A percentile compares a stretch with the other conserved stretches of the same genome.
These are phyloP conservation scores for Phaeotremella skinneri DNA, from an alignment of 768 basidiomycete species.

Conservation along the genomic window DNA sequence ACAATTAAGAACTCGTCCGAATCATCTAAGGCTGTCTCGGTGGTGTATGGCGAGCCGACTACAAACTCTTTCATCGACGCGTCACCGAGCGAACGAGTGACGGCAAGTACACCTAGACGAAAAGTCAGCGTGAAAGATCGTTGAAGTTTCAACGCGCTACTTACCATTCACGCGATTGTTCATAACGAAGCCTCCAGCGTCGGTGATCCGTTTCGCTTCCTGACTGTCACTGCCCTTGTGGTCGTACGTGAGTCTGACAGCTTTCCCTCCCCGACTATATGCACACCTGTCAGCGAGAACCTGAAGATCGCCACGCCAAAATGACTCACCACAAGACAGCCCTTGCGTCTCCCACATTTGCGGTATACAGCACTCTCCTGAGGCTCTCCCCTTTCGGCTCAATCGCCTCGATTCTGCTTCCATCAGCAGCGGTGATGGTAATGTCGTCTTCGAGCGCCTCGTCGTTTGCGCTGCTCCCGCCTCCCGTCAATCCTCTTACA, in stretches of 20 bases:
- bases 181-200: constrained; percentile 98
- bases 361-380: constrained; percentile 82
- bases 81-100: constrained; percentile 92
- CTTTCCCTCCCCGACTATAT: constrained; percentile 70
- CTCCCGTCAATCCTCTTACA: constrained; percentile 42
- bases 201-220: constrained; percentile 95
- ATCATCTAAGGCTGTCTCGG: constrained; percentile 86
- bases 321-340: constrained; percentile 71
- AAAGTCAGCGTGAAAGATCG: no score
- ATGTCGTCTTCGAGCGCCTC: constrained; percentile 20
- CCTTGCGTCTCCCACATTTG: constrained; percentile 94
- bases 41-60: constrained; percentile 95
- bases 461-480: constrained; percentile 16
- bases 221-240: constrained; percentile 97
- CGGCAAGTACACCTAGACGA: constrained; percentile 72
- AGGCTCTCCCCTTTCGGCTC: constrained; percentile 58
- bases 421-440: constrained; percentile 40
- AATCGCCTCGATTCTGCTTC: constrained; percentile 57
- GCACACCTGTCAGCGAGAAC: neutral
- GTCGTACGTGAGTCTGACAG: constrained; percentile 92
- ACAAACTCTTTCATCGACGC: constrained; percentile 99
- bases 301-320: neutral
- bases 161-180: constrained; percentile 92
- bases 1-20: constrained; percentile 93
- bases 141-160: constrained; percentile 12